Evolutionary conservation across 2,329 filamentous ascomycete genomes (phyloP).

Genomic region (Phaeomoniella chlamydospora): DNA sequence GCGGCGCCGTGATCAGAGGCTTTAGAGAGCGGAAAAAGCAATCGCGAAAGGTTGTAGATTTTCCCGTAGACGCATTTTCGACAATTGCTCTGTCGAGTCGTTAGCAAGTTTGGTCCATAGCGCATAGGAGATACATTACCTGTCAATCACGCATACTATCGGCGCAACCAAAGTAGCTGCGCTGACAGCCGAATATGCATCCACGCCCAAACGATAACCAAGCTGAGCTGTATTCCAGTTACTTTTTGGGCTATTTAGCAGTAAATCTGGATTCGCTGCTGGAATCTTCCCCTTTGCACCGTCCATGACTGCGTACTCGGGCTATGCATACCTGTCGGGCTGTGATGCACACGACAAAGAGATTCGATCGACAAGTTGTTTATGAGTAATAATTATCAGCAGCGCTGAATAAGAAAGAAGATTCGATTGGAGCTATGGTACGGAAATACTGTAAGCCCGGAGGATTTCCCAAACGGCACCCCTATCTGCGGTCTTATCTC

Average conservation of each 20-base stretch:
- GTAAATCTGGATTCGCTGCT: neutral
- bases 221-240: conserved; percentile 67
- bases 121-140: conserved; percentile 34
- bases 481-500: too few relatives aligned
- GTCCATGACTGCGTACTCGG: neutral
- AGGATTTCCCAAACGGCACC: too few relatives aligned
- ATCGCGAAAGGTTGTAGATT: conserved; percentile 20
- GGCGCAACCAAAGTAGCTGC: conserved; percentile 69
- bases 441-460: too few relatives aligned
- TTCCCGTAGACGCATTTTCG: conserved; percentile 27
- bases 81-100: conserved; percentile 28
- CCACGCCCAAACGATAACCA: conserved; percentile 49
- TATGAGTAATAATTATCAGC: too few relatives aligned
- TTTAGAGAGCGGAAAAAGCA: conserved; percentile 24
- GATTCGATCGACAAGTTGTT: too few relatives aligned
- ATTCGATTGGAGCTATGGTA: too few relatives aligned
- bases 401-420: too few relatives aligned
- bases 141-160: conserved; percentile 75
- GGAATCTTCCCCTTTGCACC: neutral
- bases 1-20: conserved; percentile 23
- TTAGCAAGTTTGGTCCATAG: conserved; percentile 5
- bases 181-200: conserved; percentile 52
- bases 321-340: neutral
- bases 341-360: too few relatives aligned
- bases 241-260: neutral